Evolutionary conservation across 2,329 filamentous ascomycete genomes (phyloP).

Genomic region (Xylaria sp.): DNA sequence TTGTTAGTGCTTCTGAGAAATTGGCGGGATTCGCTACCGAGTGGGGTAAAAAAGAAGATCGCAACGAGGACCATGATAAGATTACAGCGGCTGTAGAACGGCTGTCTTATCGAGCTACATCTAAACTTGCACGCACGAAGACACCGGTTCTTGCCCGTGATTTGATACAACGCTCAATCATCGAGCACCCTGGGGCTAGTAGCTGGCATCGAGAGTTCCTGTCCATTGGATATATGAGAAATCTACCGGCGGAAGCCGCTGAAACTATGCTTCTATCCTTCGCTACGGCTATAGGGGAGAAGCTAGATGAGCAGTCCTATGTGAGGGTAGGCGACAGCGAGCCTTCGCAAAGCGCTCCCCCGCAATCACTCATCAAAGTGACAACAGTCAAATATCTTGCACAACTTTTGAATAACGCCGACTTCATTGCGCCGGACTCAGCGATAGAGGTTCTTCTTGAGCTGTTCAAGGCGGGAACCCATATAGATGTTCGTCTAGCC

Average conservation of each 20-base stretch:
- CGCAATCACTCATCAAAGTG: conserved; percentile 33
- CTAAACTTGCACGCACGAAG: conserved; percentile 21
- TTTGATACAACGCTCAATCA: conserved; percentile 29
- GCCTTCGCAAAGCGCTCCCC: conserved; percentile 24
- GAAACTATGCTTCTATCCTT: conserved; percentile 35
- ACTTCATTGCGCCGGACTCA: conserved; percentile 30
- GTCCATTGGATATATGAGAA: conserved; percentile 28
- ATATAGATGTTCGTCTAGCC: conserved; percentile 34
- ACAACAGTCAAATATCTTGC: conserved; percentile 36
- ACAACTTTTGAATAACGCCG: conserved; percentile 34
- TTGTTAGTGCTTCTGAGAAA: conserved; percentile 24
- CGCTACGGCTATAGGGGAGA: conserved; percentile 32
- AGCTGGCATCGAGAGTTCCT: conserved; percentile 36
- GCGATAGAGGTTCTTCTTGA: conserved; percentile 33
- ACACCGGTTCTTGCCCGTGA: conserved; percentile 24
- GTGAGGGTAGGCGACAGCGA: conserved; percentile 32
- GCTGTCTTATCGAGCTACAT: conserved; percentile 17
- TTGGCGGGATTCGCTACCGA: conserved; percentile 23
- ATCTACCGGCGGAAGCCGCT: conserved; percentile 30
- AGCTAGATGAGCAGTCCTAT: conserved; percentile 35
- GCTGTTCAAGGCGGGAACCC: conserved; percentile 31
- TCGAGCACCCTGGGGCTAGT: conserved; percentile 34
- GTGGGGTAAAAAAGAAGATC: conserved; percentile 18
- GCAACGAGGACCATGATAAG: conserved; percentile 22
- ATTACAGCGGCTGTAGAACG: conserved; percentile 14